A percentile compares a stretch with the other conserved stretches of the same genome.
phyloP scores from a whole-genome alignment of 225 moss, liverwort and hornwort species.

The Marchantia polymorpha region DNA sequence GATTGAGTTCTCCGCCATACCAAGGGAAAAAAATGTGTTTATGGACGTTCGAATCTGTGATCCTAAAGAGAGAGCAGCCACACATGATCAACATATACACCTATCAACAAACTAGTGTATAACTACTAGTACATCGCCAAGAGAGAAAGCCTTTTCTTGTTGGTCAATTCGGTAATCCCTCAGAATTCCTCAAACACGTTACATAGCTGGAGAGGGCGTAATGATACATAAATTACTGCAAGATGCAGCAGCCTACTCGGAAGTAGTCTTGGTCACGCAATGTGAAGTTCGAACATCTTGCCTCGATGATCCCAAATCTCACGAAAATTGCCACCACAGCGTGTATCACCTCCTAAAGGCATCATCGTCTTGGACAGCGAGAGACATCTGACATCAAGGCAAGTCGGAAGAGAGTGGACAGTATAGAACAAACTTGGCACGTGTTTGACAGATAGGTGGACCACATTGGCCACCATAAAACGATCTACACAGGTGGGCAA shows the following conservation, averaged over 20 bases:
- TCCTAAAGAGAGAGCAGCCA: too few relatives aligned
- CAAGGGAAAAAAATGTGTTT: too few relatives aligned
- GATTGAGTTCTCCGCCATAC: too few relatives aligned
- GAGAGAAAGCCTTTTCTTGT: not conserved
- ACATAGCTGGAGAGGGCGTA: not conserved
- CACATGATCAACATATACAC: too few relatives aligned
- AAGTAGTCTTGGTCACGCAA: constrained; percentile 1
- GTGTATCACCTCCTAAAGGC: not conserved
- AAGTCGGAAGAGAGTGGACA: not conserved
- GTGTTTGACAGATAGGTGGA: not conserved
- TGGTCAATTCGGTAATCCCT: not conserved
- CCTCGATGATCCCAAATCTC: not conserved
- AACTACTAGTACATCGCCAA: too few relatives aligned
- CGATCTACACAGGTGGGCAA: constrained; percentile 6
- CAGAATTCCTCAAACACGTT: not conserved
- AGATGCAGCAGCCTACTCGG: constrained; percentile 10
- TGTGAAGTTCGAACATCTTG: not conserved
- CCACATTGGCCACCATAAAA: not conserved
- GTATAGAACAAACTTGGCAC: not conserved
- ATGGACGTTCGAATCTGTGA: too few relatives aligned
- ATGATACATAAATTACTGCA: constrained; percentile 11
- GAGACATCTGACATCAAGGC: not conserved
- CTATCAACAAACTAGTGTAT: too few relatives aligned
- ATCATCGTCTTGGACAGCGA: constrained; percentile 1
- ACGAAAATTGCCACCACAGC: constrained; percentile 6